These are phyloP conservation scores for Orobanche coerulescens DNA, from an alignment of 257 asterid species.

Conservation along the genomic window DNA sequence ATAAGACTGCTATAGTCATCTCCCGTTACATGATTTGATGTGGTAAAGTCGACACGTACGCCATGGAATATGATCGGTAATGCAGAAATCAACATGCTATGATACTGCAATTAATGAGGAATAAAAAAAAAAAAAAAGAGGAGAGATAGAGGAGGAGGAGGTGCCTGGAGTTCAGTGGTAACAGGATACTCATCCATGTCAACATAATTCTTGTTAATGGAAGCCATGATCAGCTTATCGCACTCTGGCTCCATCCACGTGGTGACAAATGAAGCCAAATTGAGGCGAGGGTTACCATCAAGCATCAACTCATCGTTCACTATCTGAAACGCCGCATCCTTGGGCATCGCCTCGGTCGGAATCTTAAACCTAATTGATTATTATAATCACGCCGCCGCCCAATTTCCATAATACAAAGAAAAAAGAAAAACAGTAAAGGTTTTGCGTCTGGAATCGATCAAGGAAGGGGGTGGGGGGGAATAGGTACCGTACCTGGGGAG, in stretches of 20 bases:
- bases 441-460: too few species aligned
- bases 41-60: too few species aligned
- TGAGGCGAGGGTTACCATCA: conserved; percentile 72
- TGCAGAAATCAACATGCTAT: too few species aligned
- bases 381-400: not conserved
- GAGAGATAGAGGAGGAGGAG: not conserved
- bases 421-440: too few species aligned
- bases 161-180: conserved; percentile 68
- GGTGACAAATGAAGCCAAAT: conserved; percentile 69
- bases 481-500: conserved; percentile 42
- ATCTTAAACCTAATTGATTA: conserved; percentile 35
- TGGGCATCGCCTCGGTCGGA: conserved; percentile 48
- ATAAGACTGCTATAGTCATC: too few species aligned
- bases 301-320: conserved; percentile 71
- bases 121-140: conserved; percentile 7
- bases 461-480: not conserved
- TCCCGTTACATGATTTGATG: too few species aligned
- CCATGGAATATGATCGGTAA: too few species aligned
- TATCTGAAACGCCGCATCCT: conserved; percentile 68
- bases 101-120: too few species aligned
- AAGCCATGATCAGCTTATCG: conserved; percentile 54
- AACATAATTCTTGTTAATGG: conserved; percentile 63
- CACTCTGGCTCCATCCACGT: conserved; percentile 89
- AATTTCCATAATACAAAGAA: too few species aligned
- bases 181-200: conserved; percentile 84